A percentile compares a stretch with the other conserved stretches of the same genome.
Evolutionary conservation across 1,284 basidiomycete species (phyloP).

Genomic region (Puccinia brachypodii): DNA sequence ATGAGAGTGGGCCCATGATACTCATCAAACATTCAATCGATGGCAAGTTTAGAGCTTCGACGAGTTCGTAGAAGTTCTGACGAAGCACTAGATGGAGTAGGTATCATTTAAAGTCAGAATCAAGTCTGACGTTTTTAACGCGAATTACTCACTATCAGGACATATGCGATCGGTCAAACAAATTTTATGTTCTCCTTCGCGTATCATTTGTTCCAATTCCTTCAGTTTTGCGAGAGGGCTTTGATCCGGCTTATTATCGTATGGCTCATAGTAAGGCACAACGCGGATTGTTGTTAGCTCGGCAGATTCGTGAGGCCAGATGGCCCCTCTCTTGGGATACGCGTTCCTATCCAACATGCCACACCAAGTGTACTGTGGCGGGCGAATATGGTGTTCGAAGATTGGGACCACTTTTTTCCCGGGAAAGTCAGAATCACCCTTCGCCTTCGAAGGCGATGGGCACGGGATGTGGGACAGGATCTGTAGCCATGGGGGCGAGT

Average conservation of each 20-base stretch:
- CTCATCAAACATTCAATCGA: not conserved
- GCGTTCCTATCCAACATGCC: slow-evolving; percentile 13
- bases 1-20: not conserved
- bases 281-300: not conserved
- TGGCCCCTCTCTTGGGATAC: not conserved
- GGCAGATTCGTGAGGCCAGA: not conserved
- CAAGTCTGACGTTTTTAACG: not conserved
- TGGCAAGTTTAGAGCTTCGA: slow-evolving; percentile 1
- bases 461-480: not conserved
- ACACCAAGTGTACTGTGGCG: slow-evolving; percentile 26
- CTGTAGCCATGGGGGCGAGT: slow-evolving; percentile 21
- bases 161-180: slow-evolving; percentile 20
- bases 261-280: not conserved
- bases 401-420: not conserved
- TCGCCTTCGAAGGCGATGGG: not conserved
- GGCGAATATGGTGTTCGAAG: slow-evolving; percentile 19
- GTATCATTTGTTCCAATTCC: not conserved
- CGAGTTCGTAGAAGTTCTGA: slow-evolving; percentile 4
- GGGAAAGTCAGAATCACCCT: not conserved
- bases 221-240: not conserved
- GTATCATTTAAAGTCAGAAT: not conserved
- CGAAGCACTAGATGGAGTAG: slow-evolving; percentile 4
- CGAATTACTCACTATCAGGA: not conserved
- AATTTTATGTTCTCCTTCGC: not conserved
- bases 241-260: not conserved